Conservation (phyloP, 768 basidiomycete genomes). For the Lactarius quietus region DNA sequence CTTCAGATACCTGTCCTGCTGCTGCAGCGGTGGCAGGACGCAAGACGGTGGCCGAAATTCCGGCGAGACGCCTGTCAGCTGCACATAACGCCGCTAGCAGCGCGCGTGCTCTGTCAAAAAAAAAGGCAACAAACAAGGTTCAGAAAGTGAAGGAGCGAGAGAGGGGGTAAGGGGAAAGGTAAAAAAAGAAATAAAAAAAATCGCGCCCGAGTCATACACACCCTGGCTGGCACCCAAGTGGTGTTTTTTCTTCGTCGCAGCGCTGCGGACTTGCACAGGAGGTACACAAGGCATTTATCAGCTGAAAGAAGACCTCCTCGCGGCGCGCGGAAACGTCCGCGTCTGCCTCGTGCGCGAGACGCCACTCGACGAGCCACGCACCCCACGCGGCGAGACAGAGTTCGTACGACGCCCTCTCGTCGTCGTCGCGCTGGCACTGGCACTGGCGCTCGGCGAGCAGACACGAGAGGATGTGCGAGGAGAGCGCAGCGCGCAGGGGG, state of each 20-base stretch:
- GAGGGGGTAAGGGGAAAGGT: too few species aligned
- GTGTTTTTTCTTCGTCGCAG: constrained; percentile 8
- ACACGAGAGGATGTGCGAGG: constrained; percentile 41
- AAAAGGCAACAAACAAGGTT: constrained; percentile 1
- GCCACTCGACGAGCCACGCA: constrained; percentile 52
- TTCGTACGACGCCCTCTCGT: constrained; percentile 43
- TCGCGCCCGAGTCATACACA: constrained; percentile 30
- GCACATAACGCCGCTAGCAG: constrained; percentile 44
- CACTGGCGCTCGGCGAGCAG: constrained; percentile 31
- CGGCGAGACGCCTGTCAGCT: constrained; percentile 35
- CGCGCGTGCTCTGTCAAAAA: constrained; percentile 29
- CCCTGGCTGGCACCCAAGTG: constrained; percentile 33
- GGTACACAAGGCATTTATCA: constrained; percentile 45
- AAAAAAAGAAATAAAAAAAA: background rate
- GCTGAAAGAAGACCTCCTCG: constrained; percentile 42
- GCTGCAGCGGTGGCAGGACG: background rate
- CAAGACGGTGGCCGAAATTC: constrained; percentile 5
- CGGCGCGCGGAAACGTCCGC: constrained; percentile 39
- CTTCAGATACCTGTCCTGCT: background rate
- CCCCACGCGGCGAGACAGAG: constrained; percentile 68
- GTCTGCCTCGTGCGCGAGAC: constrained; percentile 33
- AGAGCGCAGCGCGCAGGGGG: constrained; percentile 45
- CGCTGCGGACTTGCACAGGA: constrained; percentile 32
- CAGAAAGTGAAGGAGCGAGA: background rate
- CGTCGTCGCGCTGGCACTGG: constrained; percentile 17